phyloP scores from a whole-genome alignment of 2,329 filamentous ascomycete genomes.

The Septoria petroselini region DNA sequence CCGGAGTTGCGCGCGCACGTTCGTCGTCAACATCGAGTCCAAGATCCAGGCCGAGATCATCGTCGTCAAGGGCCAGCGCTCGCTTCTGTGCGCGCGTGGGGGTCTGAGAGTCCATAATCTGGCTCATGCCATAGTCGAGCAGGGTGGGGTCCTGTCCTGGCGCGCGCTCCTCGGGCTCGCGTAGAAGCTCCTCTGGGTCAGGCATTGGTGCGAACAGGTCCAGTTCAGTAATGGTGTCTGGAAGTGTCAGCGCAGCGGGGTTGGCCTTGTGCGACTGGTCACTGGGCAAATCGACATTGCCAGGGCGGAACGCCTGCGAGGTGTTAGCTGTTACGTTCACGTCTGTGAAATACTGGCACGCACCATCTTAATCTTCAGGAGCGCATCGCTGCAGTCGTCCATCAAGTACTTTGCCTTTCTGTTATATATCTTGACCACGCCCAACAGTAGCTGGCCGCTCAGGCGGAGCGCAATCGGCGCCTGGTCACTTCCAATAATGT shows the following conservation, averaged over 20 bases:
- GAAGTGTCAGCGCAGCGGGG: slow-evolving; percentile 80
- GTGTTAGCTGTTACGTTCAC: slow-evolving; percentile 2
- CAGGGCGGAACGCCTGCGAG: slow-evolving; percentile 81
- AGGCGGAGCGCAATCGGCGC: slow-evolving; percentile 92
- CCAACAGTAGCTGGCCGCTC: slow-evolving; percentile 88
- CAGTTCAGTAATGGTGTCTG: slow-evolving; percentile 88
- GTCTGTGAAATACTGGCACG: slow-evolving; percentile 25
- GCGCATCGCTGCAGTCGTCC: slow-evolving; percentile 94
- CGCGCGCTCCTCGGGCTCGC: slow-evolving; percentile 31
- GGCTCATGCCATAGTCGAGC: slow-evolving; percentile 63
- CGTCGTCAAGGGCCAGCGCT: slow-evolving; percentile 51
- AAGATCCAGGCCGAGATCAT: slow-evolving; percentile 63
- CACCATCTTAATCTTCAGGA: slow-evolving; percentile 99
- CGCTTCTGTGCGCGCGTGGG: slow-evolving; percentile 28
- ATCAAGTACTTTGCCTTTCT: slow-evolving; percentile 93
- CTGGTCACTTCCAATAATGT: slow-evolving; percentile 88
- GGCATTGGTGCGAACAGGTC: slow-evolving; percentile 76
- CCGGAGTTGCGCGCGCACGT: slow-evolving; percentile 38
- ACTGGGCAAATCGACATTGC: slow-evolving; percentile 91
- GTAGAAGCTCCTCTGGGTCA: slow-evolving; percentile 77
- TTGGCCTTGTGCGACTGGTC: slow-evolving; percentile 73
- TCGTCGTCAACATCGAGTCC: slow-evolving; percentile 47
- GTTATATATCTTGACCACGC: slow-evolving; percentile 96
- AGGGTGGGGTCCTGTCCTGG: slow-evolving; percentile 44
- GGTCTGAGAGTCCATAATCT: slow-evolving; percentile 59